Conservation (phyloP, 257 asterid genomes). For the Ilex aquifolium region DNA sequence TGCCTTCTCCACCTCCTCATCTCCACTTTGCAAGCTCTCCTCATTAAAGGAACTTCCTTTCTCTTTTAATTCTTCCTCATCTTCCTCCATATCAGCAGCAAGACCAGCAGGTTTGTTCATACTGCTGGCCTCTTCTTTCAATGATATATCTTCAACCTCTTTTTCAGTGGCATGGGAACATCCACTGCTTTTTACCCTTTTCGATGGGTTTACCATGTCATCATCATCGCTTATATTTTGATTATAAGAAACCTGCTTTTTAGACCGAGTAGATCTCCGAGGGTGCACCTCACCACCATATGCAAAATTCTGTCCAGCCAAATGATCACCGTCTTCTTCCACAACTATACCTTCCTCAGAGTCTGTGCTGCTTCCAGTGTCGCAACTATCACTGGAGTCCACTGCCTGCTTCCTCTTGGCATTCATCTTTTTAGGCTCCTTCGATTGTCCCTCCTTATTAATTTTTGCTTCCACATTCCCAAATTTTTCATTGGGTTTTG, state of each 20-base stretch:
- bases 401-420: slow-evolving; percentile 13
- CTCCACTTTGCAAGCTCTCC: slow-evolving; percentile 14
- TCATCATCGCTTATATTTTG: slow-evolving; percentile 18
- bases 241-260: slow-evolving; percentile 25
- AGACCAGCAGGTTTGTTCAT: background rate
- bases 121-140: background rate
- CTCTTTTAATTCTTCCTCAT: background rate
- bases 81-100: slow-evolving; percentile 4
- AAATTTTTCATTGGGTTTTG: background rate
- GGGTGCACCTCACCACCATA: slow-evolving; percentile 8
- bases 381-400: slow-evolving; percentile 23
- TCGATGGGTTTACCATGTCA: slow-evolving; percentile 17
- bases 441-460: background rate
- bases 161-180: slow-evolving; percentile 2
- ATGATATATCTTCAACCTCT: slow-evolving; percentile 1
- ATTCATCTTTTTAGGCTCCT: slow-evolving; percentile 1
- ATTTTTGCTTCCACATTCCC: slow-evolving; percentile 8
- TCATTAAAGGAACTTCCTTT: slow-evolving; percentile 8
- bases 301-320: slow-evolving; percentile 13
- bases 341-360: slow-evolving; percentile 13
- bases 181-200: slow-evolving; percentile 13
- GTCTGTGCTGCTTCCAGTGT: slow-evolving; percentile 11
- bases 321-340: slow-evolving; percentile 2
- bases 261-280: slow-evolving; percentile 31
- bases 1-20: slow-evolving; percentile 3